Evolutionary conservation across 345 rosid species (phyloP).

Genomic region (Nasturtium officinale): DNA sequence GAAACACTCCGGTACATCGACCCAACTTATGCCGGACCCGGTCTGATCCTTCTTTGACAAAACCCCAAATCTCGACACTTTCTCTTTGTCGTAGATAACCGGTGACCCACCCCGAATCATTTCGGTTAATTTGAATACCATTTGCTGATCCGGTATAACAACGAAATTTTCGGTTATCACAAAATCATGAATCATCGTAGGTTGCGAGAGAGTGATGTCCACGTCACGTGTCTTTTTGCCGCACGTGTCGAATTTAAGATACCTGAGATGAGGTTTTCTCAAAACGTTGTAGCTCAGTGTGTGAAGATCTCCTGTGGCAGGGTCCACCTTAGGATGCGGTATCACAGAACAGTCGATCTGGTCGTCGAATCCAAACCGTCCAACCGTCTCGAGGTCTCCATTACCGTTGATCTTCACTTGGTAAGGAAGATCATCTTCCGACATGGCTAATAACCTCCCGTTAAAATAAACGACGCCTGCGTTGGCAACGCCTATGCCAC

Average conservation of each 20-base stretch:
- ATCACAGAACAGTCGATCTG: conserved; percentile 66
- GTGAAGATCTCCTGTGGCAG: conserved; percentile 58
- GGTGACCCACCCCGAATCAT: conserved; percentile 83
- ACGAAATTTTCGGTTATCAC: conserved; percentile 59
- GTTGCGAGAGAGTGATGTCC: conserved; percentile 48
- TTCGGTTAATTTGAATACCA: conserved; percentile 69
- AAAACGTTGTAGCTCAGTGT: conserved; percentile 64
- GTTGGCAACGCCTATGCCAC: conserved; percentile 75
- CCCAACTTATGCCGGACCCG: conserved; percentile 56
- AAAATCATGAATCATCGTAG: conserved; percentile 80
- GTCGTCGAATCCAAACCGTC: conserved; percentile 57
- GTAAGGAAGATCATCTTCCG: conserved; percentile 82
- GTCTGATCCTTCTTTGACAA: conserved; percentile 47
- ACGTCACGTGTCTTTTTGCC: conserved; percentile 61
- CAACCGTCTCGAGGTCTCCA: conserved; percentile 61
- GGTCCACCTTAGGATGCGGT: conserved; percentile 82
- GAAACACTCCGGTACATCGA: conserved; percentile 59
- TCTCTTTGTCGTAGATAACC: conserved; percentile 52
- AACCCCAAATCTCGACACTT: conserved; percentile 59
- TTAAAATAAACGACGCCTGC: conserved; percentile 66
- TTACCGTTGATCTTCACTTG: conserved; percentile 52
- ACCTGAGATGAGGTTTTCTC: conserved; percentile 59
- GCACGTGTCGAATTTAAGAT: conserved; percentile 51
- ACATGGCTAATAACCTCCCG: conserved; percentile 74
- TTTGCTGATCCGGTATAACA: conserved; percentile 72